Evolutionary conservation across 768 basidiomycete species (phyloP).

Genomic region (Tephrocybe sp.): DNA sequence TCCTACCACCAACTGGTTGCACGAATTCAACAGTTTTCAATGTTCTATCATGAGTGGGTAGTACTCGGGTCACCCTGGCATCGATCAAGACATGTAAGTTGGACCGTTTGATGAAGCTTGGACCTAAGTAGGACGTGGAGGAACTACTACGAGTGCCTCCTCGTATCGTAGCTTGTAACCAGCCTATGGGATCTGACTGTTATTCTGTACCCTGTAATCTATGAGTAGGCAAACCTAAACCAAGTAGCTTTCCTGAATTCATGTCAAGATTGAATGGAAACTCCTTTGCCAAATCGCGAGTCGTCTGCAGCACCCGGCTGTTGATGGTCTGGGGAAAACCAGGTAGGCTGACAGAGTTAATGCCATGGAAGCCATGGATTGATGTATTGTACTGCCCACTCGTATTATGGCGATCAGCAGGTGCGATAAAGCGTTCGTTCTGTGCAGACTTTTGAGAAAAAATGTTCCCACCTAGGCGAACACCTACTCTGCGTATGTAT

Average conservation of each 20-base stretch:
- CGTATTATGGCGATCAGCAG: slow-evolving; percentile 34
- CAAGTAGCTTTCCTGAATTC: slow-evolving; percentile 25
- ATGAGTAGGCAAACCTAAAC: slow-evolving; percentile 22
- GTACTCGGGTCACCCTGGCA: slow-evolving; percentile 21
- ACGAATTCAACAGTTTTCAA: slow-evolving; percentile 22
- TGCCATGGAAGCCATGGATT: slow-evolving; percentile 29
- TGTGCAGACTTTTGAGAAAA: slow-evolving; percentile 10
- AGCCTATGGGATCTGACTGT: slow-evolving; percentile 17
- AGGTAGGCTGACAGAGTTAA: slow-evolving; percentile 28
- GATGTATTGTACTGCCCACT: slow-evolving; percentile 29
- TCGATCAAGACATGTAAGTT: slow-evolving; percentile 31
- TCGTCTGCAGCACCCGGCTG: slow-evolving; percentile 27
- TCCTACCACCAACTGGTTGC: slow-evolving; percentile 14
- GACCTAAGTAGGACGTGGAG: slow-evolving; percentile 30
- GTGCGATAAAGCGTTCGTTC: slow-evolving; percentile 31
- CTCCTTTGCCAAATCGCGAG: slow-evolving; percentile 22
- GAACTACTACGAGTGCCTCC: slow-evolving; percentile 28
- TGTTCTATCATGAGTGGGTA: background rate
- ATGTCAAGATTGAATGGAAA: slow-evolving; percentile 25
- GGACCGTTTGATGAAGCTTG: slow-evolving; percentile 18
- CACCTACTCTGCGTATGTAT: slow-evolving; percentile 25
- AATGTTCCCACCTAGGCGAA: background rate
- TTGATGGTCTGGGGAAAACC: slow-evolving; percentile 29
- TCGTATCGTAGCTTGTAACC: slow-evolving; percentile 25
- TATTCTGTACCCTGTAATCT: background rate